phyloP scores from a whole-genome alignment of 2,329 filamentous ascomycete genomes.

The Paraphoma chrysanthemicola region DNA sequence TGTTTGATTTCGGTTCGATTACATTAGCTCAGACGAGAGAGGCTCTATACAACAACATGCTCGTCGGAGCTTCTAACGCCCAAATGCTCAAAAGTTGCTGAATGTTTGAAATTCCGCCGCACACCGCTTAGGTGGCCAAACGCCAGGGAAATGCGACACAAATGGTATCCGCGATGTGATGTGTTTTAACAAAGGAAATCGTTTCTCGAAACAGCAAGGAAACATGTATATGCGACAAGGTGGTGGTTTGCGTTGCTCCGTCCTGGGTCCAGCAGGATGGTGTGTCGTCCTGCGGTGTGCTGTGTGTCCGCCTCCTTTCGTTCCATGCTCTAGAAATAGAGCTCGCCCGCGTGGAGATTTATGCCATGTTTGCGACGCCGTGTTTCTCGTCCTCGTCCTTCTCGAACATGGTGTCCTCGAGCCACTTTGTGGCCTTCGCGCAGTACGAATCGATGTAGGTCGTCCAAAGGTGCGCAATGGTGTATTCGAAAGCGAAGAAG shows the following conservation, averaged over 20 bases:
- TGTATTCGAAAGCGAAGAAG: slow-evolving; percentile 57
- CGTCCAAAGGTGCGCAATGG: slow-evolving; percentile 59
- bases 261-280: neutral
- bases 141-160: slow-evolving; percentile 7
- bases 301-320: neutral
- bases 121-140: neutral
- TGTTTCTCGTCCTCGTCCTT: slow-evolving; percentile 49
- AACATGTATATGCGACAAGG: neutral
- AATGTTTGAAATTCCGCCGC: neutral
- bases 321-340: neutral
- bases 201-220: neutral
- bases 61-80: neutral
- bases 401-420: slow-evolving; percentile 59
- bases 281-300: neutral
- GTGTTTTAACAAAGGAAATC: slow-evolving; percentile 8
- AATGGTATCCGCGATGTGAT: slow-evolving; percentile 7
- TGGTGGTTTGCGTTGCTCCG: neutral
- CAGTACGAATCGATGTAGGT: slow-evolving; percentile 60
- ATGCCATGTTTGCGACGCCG: slow-evolving; percentile 34
- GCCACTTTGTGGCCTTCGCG: slow-evolving; percentile 55
- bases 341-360: neutral
- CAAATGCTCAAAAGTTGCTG: neutral
- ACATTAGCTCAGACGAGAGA: neutral
- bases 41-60: neutral
- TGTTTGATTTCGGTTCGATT: neutral